phyloP scores from a whole-genome alignment of 306 rosid genomes.

The Citrullus colocynthis region DNA sequence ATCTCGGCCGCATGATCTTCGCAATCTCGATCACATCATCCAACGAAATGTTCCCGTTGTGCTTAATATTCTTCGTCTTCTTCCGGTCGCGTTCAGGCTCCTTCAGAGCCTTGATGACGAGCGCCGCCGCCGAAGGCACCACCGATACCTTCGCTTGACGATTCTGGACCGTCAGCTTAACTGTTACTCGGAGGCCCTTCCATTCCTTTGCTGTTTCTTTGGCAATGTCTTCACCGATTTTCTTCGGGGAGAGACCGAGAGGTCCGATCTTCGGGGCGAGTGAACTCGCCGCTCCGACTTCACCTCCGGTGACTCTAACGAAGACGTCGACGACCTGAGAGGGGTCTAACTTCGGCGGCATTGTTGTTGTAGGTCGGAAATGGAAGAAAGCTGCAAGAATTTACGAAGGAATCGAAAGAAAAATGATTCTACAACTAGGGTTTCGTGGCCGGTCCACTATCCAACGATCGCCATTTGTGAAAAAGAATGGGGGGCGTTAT shows the following conservation, averaged over 20 bases:
- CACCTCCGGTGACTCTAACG: conserved; percentile 52
- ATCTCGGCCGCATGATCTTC: conserved; percentile 51
- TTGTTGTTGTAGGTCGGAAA: conserved; percentile 2
- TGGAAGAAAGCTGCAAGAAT: neutral
- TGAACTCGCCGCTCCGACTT: conserved; percentile 56
- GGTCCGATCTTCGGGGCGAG: conserved; percentile 60
- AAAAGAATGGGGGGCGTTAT: neutral
- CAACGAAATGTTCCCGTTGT: conserved; percentile 60
- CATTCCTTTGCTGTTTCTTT: conserved; percentile 56
- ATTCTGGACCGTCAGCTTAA: conserved; percentile 83
- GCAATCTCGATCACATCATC: conserved; percentile 96
- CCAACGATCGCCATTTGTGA: neutral
- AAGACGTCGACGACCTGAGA: conserved; percentile 61
- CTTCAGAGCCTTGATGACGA: conserved; percentile 74
- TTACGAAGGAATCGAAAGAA: neutral
- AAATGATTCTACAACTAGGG: neutral
- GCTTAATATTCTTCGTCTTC: conserved; percentile 73
- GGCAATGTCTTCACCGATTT: conserved; percentile 57
- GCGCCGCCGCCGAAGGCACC: conserved; percentile 89
- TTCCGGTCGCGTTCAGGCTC: conserved; percentile 88
- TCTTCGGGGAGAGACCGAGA: conserved; percentile 43
- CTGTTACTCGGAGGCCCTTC: conserved; percentile 53
- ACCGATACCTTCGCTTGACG: conserved; percentile 88
- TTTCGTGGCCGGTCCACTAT: neutral
- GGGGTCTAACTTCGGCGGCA: conserved; percentile 96